A percentile compares a stretch with the other conserved stretches of the same genome.
Conservation (phyloP, 2,329 filamentous ascomycete genomes). For the Verticillium nubilum region DNA sequence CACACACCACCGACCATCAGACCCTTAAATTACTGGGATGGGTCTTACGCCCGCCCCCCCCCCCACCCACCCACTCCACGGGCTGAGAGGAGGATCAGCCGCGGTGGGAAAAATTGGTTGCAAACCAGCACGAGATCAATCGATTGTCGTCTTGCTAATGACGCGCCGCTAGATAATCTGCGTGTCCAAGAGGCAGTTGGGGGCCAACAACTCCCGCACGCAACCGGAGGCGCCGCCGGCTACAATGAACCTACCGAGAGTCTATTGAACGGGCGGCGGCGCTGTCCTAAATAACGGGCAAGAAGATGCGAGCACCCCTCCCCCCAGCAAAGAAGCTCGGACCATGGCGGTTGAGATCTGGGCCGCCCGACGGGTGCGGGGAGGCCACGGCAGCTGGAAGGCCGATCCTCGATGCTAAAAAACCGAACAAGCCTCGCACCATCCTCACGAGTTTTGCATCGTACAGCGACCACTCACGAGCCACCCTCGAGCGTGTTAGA, state of each 20-base stretch:
- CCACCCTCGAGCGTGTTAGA: neutral
- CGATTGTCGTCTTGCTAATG: neutral
- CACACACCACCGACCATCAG: neutral
- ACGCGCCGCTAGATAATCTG: neutral
- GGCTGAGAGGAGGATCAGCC: neutral
- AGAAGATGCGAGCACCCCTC: neutral
- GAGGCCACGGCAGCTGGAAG: neutral
- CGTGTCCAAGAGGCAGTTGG: neutral
- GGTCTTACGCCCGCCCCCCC: neutral
- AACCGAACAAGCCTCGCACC: neutral
- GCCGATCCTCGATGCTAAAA: neutral
- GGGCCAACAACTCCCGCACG: neutral
- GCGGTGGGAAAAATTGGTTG: neutral
- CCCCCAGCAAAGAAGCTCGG: neutral
- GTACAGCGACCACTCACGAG: neutral
- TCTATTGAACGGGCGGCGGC: neutral
- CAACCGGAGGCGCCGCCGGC: neutral
- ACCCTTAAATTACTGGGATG: neutral
- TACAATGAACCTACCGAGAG: neutral
- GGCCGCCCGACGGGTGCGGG: neutral
- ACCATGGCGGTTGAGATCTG: neutral
- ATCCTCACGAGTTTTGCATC: neutral
- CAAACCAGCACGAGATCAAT: neutral
- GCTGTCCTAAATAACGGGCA: neutral
- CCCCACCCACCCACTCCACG: neutral